These are phyloP conservation scores for Erysimum pusillum DNA, from an alignment of 441 rosid genomes.

Conservation along the genomic window DNA sequence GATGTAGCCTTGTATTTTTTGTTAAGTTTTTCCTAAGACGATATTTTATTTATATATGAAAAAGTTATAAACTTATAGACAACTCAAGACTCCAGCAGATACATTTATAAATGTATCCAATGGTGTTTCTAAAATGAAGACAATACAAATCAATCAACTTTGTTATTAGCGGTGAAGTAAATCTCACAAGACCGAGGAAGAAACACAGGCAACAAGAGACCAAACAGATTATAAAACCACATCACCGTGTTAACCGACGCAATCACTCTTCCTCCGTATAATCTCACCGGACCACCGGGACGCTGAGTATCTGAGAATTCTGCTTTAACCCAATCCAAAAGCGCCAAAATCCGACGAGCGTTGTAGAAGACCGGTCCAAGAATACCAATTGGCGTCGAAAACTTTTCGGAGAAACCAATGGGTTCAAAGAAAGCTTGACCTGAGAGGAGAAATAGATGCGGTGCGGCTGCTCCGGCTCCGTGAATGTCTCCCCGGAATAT, in stretches of 20 bases:
- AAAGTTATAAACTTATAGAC: neutral
- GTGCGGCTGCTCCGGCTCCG: slow-evolving; percentile 73
- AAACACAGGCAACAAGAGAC: slow-evolving; percentile 83
- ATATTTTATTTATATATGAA: neutral
- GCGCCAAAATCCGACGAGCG: slow-evolving; percentile 64
- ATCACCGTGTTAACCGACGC: slow-evolving; percentile 74
- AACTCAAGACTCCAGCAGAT: neutral
- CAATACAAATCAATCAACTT: slow-evolving; percentile 37
- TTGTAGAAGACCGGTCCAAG: slow-evolving; percentile 87
- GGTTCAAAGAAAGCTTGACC: slow-evolving; percentile 88
- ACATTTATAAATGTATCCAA: neutral
- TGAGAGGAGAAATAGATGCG: slow-evolving; percentile 76
- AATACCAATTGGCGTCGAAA: slow-evolving; percentile 67
- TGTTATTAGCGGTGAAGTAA: slow-evolving; percentile 58
- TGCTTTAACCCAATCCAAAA: slow-evolving; percentile 70
- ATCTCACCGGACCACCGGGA: slow-evolving; percentile 53
- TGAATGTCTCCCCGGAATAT: slow-evolving; percentile 68
- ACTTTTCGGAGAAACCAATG: slow-evolving; percentile 60
- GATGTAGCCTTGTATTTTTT: no score
- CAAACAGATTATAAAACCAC: slow-evolving; percentile 86
- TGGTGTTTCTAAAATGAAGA: neutral
- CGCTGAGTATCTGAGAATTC: slow-evolving; percentile 52
- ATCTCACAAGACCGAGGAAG: slow-evolving; percentile 75
- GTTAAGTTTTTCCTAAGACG: no score
- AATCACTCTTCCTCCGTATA: slow-evolving; percentile 66